phyloP scores from a whole-genome alignment of 257 asterid species.

The Cordia subcordata region DNA sequence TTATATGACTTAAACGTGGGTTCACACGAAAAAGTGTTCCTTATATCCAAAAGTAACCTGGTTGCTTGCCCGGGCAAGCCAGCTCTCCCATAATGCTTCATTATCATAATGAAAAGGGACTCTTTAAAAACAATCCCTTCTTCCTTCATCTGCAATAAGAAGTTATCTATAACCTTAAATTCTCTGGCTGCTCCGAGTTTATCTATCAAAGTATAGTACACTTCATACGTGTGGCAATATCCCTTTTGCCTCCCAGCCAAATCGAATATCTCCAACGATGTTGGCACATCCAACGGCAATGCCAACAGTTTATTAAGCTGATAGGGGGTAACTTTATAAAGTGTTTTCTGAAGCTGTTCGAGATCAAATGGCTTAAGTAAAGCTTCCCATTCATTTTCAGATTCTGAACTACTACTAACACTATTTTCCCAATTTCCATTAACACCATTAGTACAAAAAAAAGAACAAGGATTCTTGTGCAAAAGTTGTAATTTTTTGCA shows the following conservation, averaged over 20 bases:
- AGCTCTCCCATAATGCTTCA: constrained; percentile 85
- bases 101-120: constrained; percentile 66
- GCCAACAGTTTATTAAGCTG: constrained; percentile 71
- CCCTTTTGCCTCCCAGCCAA: constrained; percentile 68
- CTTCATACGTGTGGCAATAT: constrained; percentile 63
- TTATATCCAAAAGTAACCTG: constrained; percentile 79
- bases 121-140: constrained; percentile 64
- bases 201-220: constrained; percentile 63
- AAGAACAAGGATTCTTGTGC: neutral
- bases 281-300: constrained; percentile 64
- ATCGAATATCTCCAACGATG: constrained; percentile 63
- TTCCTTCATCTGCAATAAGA: constrained; percentile 77
- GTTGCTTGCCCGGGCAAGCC: constrained; percentile 92
- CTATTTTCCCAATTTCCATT: constrained; percentile 23
- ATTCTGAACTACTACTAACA: constrained; percentile 32
- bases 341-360: constrained; percentile 61
- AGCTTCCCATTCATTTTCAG: constrained; percentile 82
- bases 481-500: constrained; percentile 23
- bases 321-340: constrained; percentile 56
- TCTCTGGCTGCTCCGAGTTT: constrained; percentile 59
- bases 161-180: constrained; percentile 55
- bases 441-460: constrained; percentile 23
- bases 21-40: constrained; percentile 53
- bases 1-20: constrained; percentile 85
- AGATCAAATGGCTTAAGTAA: constrained; percentile 86